A percentile compares a stretch with the other conserved stretches of the same genome.
These are phyloP conservation scores for Fragosphaeria purpurea DNA, from an alignment of 2,329 filamentous ascomycete species.

Conservation along the genomic window DNA sequence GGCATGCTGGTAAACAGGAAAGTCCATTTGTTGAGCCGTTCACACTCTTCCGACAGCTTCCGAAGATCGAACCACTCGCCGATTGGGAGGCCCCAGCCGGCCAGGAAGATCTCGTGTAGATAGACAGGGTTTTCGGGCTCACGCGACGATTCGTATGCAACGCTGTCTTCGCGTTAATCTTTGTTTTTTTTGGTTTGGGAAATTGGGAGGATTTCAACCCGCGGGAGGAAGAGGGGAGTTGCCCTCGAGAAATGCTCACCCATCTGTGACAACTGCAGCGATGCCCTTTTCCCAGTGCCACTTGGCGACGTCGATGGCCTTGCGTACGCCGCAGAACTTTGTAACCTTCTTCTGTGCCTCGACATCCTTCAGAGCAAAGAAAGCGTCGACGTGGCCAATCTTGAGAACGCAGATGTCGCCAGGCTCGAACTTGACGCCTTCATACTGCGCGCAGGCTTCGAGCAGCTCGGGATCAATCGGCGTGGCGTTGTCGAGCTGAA, in stretches of 20 bases:
- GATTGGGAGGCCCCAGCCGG: slow-evolving; percentile 1
- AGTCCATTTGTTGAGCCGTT: background rate
- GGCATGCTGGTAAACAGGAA: slow-evolving; percentile 4
- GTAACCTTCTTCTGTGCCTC: background rate
- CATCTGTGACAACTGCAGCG: background rate
- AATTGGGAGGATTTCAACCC: too few relatives aligned
- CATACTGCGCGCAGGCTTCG: background rate
- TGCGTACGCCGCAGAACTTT: slow-evolving; percentile 2
- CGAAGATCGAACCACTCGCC: slow-evolving; percentile 2
- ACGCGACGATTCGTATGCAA: background rate
- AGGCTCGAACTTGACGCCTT: background rate
- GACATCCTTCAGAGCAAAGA: background rate
- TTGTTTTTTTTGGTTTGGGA: too few relatives aligned
- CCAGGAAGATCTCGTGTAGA: slow-evolving; percentile 2
- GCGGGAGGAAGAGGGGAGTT: too few relatives aligned
- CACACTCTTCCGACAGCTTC: background rate
- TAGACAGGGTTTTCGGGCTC: background rate
- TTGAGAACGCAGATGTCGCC: slow-evolving; percentile 1
- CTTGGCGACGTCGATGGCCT: slow-evolving; percentile 1
- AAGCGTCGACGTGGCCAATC: slow-evolving; percentile 1
- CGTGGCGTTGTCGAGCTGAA: slow-evolving; percentile 2
- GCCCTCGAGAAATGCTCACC: too few relatives aligned
- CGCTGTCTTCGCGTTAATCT: background rate
- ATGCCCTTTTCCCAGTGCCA: slow-evolving; percentile 2
- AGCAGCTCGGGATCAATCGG: background rate